Evolutionary conservation across 352 stramenopile species (phyloP), one percentile per base, ranked within the genome.

Genomic region (Globisporangium solare): DNA sequence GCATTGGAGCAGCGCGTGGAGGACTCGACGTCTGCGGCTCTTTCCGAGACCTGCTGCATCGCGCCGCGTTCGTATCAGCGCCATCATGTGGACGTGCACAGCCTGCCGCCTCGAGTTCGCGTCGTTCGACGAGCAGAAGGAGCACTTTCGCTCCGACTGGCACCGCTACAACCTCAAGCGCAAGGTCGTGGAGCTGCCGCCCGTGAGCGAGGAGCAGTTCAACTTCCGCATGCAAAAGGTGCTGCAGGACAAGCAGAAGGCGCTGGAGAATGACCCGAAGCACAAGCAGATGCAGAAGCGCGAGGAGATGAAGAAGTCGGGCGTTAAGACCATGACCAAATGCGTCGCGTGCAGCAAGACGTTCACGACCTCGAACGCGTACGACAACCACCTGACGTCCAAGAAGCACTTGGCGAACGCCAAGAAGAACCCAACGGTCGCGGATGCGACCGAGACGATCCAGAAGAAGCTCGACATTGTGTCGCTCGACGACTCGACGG

Each of bases 81-180:
- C 17, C 35, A 35, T 10, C 0, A 95, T 93, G 85, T 77, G 74
- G 61, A 95, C 83, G 54, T 95, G 85, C 53, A 93, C 81, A 39
- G 85, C 85, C 22, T 95, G 85, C 66, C 74, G 79, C 42, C 64
- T 90, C 57, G 67, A 77, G 64, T 95, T 95, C 48, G 60, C 54
- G 49, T 66, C 73, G 49, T 71, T 73, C 40, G 64, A 65, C 47
- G 71, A 80, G 61, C 85, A 95, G 68, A 92, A 86, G 63, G 84
- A 92, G 22, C 92, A 97, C 74, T 97, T 97, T 74, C 97, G 97
- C 69, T 89, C 88, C 59, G 95, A 99, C 68, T 99, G 96, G 96
- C 97, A 99, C 70, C 92, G 85, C 54, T 96, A 96, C 71, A 96
- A 96, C 58, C 85, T 99, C 43, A 98, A 98, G 86, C 93, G 97